A percentile compares a stretch with the other conserved stretches of the same genome.
Conservation (phyloP, 495 filamentous ascomycete genomes). For the Aspergillus diversus region DNA sequence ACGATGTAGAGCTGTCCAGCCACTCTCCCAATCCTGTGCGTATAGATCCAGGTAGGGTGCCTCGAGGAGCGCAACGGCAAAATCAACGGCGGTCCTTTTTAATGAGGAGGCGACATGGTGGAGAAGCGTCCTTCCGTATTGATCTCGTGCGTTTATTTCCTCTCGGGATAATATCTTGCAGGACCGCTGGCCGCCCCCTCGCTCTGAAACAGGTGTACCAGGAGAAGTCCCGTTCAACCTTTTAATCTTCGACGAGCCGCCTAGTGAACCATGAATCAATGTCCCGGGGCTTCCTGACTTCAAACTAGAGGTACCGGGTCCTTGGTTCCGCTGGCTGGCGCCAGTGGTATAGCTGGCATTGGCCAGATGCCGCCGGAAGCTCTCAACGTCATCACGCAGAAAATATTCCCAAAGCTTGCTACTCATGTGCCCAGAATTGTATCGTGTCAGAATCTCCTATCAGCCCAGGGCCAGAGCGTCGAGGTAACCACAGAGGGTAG, state of each 20-base stretch:
- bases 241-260: constrained; percentile 44
- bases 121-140: constrained; percentile 77
- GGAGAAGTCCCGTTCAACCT: constrained; percentile 35
- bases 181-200: constrained; percentile 23
- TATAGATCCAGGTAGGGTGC: constrained; percentile 87
- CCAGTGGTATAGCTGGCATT: constrained; percentile 58
- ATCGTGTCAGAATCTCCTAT: constrained; percentile 55
- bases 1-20: constrained; percentile 93
- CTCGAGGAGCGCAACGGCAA: constrained; percentile 76
- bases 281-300: constrained; percentile 53
- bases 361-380: constrained; percentile 81
- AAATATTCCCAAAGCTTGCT: constrained; percentile 94
- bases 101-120: constrained; percentile 81
- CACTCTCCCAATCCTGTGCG: constrained; percentile 84
- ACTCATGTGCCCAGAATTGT: constrained; percentile 78
- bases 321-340: constrained; percentile 35
- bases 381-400: constrained; percentile 93
- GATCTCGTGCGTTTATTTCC: constrained; percentile 83
- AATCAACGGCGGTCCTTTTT: constrained; percentile 64
- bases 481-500: constrained; percentile 75
- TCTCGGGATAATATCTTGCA: constrained; percentile 56
- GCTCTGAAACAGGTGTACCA: constrained; percentile 33
- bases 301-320: constrained; percentile 33
- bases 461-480: constrained; percentile 75
- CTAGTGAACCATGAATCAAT: constrained; percentile 53